Evolutionary conservation across 768 basidiomycete species (phyloP).

Genomic region (Pulveroboletus sp.): DNA sequence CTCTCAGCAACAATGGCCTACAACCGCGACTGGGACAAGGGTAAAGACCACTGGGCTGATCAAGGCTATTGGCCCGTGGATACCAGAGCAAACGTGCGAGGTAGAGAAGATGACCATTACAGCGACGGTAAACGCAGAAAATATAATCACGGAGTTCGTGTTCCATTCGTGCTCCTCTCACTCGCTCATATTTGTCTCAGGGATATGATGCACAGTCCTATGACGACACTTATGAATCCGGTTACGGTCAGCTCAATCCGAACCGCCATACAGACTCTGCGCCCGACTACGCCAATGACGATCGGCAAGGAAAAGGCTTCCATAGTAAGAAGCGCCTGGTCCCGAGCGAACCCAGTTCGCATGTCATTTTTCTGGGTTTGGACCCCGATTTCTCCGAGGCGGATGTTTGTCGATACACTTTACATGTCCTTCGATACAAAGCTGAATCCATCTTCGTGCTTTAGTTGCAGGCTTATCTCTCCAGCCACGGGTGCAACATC

Average conservation of each 20-base stretch:
- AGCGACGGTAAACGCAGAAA: conserved; percentile 78
- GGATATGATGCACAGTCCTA: conserved; percentile 53
- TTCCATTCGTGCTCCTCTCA: background rate
- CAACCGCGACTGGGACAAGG: conserved; percentile 86
- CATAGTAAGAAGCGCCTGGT: conserved; percentile 70
- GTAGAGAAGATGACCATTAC: conserved; percentile 67
- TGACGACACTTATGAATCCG: conserved; percentile 44
- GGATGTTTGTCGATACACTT: conserved; percentile 65
- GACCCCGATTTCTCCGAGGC: conserved; percentile 92
- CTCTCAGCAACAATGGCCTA: conserved; percentile 51
- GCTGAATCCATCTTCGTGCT: conserved; percentile 33
- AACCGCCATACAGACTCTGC: conserved; percentile 30
- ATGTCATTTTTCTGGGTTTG: conserved; percentile 94
- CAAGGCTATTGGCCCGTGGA: conserved; percentile 39
- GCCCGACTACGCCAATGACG: conserved; percentile 53
- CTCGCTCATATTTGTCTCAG: conserved; percentile 30
- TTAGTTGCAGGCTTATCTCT: conserved; percentile 79
- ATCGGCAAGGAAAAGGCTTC: conserved; percentile 41
- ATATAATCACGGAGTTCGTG: conserved; percentile 70
- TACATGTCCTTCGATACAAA: conserved; percentile 35
- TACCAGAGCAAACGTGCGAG: conserved; percentile 41
- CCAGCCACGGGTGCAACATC: conserved; percentile 67
- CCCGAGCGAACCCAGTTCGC: conserved; percentile 84
- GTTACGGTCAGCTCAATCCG: conserved; percentile 29
- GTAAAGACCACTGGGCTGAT: conserved; percentile 62